Conservation (phyloP, 352 stramenopile genomes). For the Pythium coloratum region DNA sequence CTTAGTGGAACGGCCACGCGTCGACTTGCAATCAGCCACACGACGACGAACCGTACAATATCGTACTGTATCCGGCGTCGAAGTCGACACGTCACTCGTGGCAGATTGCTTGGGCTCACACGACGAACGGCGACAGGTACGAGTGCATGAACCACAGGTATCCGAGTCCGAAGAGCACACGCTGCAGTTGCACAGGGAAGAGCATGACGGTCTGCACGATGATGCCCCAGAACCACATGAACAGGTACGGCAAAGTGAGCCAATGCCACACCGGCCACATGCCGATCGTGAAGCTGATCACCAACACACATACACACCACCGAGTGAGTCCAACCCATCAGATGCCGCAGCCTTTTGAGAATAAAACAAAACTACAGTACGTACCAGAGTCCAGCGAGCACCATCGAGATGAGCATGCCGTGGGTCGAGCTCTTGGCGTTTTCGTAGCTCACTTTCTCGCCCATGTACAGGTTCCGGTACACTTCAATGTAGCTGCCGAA, state of each 20-base stretch:
- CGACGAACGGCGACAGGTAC: slow-evolving; percentile 52
- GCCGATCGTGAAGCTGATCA: slow-evolving; percentile 56
- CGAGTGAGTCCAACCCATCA: not conserved
- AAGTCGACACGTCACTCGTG: too few relatives aligned
- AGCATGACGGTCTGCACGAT: slow-evolving; percentile 70
- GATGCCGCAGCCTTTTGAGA: not conserved
- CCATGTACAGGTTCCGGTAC: slow-evolving; percentile 55
- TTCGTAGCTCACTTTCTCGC: slow-evolving; percentile 65
- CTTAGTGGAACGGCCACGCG: not conserved
- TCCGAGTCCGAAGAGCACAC: slow-evolving; percentile 52
- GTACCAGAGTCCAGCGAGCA: slow-evolving; percentile 56
- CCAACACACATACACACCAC: not conserved
- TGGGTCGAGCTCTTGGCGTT: slow-evolving; percentile 66
- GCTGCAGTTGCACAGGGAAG: slow-evolving; percentile 57
- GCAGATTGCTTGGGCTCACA: slow-evolving; percentile 8
- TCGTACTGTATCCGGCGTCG: not conserved
- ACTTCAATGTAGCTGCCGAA: slow-evolving; percentile 75
- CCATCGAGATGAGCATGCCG: slow-evolving; percentile 60
- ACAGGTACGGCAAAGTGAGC: slow-evolving; percentile 73
- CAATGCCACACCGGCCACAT: slow-evolving; percentile 78
- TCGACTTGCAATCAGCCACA: not conserved
- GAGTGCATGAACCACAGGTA: slow-evolving; percentile 82
- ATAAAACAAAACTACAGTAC: not conserved
- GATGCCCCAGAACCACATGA: slow-evolving; percentile 84
- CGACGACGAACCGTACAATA: not conserved